A percentile compares a stretch with the other conserved stretches of the same genome.
Evolutionary conservation across 441 rosid species (phyloP).

Genomic region (Adansonia grandidieri): DNA sequence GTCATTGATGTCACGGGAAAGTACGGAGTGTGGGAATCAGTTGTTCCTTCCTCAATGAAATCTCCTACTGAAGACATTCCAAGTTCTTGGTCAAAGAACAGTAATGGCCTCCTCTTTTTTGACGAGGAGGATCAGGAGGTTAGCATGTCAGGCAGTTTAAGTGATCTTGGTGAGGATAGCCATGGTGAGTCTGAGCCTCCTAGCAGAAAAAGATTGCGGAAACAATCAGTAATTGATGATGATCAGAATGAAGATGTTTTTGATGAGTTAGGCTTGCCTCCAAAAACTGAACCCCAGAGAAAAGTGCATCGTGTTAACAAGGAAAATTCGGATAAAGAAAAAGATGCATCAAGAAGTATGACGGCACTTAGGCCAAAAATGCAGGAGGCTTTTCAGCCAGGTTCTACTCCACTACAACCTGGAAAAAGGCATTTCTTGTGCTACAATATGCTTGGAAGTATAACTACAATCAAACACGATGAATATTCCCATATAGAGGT

Average conservation of each 20-base stretch:
- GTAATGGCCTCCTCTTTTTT: constrained; percentile 67
- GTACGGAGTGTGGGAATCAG: constrained; percentile 87
- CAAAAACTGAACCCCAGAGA: constrained; percentile 44
- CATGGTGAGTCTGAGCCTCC: constrained; percentile 63
- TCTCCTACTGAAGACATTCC: constrained; percentile 83
- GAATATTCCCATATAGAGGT: constrained; percentile 97
- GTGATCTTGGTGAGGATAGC: constrained; percentile 67
- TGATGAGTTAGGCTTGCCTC: constrained; percentile 48
- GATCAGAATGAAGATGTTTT: constrained; percentile 50
- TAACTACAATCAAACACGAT: constrained; percentile 84
- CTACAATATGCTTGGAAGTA: constrained; percentile 90
- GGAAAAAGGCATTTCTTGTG: constrained; percentile 86
- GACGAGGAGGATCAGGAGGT: constrained; percentile 71
- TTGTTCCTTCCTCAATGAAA: constrained; percentile 90
- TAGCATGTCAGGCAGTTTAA: constrained; percentile 59
- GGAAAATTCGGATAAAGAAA: constrained; percentile 48
- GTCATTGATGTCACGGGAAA: constrained; percentile 79
- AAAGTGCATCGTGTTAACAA: constrained; percentile 38
- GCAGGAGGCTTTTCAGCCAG: constrained; percentile 96
- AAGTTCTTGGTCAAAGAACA: constrained; percentile 55
- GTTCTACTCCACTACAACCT: constrained; percentile 70
- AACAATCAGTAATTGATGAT: constrained; percentile 48
- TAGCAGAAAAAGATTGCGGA: constrained; percentile 70
- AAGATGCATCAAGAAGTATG: constrained; percentile 39
- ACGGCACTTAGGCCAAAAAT: constrained; percentile 56